These are phyloP conservation scores for Yarrowia deformans DNA, from an alignment of 805 yeast genomes.

Conservation along the genomic window DNA sequence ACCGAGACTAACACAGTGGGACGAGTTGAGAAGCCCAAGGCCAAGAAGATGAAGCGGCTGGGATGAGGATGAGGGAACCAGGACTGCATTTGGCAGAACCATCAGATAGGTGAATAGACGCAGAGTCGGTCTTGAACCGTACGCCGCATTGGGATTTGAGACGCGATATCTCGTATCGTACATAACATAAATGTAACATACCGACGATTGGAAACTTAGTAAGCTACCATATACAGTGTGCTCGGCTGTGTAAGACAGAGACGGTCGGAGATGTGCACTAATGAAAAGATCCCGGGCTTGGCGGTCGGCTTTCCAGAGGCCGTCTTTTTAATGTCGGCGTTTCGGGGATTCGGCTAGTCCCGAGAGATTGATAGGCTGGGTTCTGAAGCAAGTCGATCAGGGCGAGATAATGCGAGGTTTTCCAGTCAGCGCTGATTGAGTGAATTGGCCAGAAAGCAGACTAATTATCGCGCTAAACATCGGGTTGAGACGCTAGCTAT, in stretches of 20 bases:
- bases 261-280: conserved; percentile 3
- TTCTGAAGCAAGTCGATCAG: conserved; percentile 9
- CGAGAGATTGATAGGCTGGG: conserved; percentile 5
- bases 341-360: conserved; percentile 4
- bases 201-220: too few species aligned
- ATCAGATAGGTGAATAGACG: conserved; percentile 1
- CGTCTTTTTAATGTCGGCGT: conserved; percentile 7
- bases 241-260: too few species aligned
- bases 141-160: too few species aligned
- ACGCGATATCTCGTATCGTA: too few species aligned
- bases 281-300: neutral
- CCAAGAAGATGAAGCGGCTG: conserved; percentile 17
- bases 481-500: neutral
- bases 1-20: conserved; percentile 29
- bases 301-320: neutral
- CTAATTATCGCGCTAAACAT: neutral
- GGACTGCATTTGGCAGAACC: too few species aligned
- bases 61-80: neutral
- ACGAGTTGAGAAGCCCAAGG: conserved; percentile 25
- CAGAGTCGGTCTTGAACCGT: too few species aligned
- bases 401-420: conserved; percentile 3
- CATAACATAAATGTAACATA: too few species aligned
- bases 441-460: neutral
- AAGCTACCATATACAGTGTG: too few species aligned
- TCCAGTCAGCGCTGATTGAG: neutral